Percentiles rank a stretch among this genome's conserved stretches.
Evolutionary conservation across 169 alveolate genomes (phyloP).

Genomic region (Cryptosporidium sp.): DNA sequence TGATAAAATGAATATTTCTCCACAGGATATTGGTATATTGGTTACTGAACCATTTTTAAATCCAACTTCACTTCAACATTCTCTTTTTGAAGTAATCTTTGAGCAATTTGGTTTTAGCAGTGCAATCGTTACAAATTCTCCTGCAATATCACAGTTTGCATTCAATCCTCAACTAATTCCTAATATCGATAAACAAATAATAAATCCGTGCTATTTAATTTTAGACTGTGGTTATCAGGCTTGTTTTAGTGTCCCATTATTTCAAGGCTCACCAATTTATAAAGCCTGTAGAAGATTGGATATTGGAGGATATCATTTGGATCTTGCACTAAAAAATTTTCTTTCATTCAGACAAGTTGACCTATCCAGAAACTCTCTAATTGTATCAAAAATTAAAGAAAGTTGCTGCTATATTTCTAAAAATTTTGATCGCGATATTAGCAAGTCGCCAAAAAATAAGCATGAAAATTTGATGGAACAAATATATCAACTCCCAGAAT

Average conservation of each 20-base stretch:
- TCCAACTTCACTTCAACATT: slow-evolving; percentile 52
- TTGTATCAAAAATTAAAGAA: slow-evolving; percentile 64
- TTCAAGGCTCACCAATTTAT: slow-evolving; percentile 53
- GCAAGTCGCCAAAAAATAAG: neutral
- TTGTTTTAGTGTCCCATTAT: slow-evolving; percentile 64
- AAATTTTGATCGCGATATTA: slow-evolving; percentile 21
- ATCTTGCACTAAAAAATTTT: slow-evolving; percentile 41
- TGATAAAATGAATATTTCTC: slow-evolving; percentile 40
- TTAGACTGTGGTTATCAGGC: slow-evolving; percentile 70
- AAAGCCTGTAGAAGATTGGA: slow-evolving; percentile 63
- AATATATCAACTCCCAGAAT: slow-evolving; percentile 31
- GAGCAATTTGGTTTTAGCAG: slow-evolving; percentile 52
- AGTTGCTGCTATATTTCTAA: slow-evolving; percentile 48
- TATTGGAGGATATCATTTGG: slow-evolving; percentile 72
- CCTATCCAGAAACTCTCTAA: slow-evolving; percentile 31
- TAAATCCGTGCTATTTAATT: slow-evolving; percentile 61
- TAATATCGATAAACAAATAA: neutral
- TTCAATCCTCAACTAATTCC: slow-evolving; percentile 54
- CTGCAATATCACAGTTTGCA: slow-evolving; percentile 50
- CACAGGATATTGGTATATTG: slow-evolving; percentile 15
- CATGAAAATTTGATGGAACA: slow-evolving; percentile 13
- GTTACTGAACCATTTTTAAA: slow-evolving; percentile 71
- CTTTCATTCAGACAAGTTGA: slow-evolving; percentile 64
- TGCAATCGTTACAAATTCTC: slow-evolving; percentile 47
- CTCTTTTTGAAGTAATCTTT: slow-evolving; percentile 53